Conservation (phyloP, 2,329 filamentous ascomycete species). For the Macrophomina pseudophaseolina region DNA sequence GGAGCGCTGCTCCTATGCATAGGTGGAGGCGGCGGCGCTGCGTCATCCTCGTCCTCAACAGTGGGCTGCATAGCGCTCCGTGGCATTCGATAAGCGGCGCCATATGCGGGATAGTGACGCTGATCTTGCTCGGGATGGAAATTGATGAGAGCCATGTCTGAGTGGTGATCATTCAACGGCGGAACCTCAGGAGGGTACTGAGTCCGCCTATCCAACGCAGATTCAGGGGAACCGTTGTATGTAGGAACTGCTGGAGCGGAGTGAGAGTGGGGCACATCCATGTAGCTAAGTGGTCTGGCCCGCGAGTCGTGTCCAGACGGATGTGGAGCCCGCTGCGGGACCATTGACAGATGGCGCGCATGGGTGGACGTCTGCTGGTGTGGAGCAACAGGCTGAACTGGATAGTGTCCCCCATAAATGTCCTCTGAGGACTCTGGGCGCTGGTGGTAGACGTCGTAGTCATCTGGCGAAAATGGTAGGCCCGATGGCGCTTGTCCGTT, state of each 20-base stretch:
- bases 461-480: slow-evolving; percentile 22
- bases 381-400: slow-evolving; percentile 19
- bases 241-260: slow-evolving; percentile 45
- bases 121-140: slow-evolving; percentile 21
- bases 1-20: slow-evolving; percentile 44
- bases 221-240: slow-evolving; percentile 25
- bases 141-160: not conserved
- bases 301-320: slow-evolving; percentile 39
- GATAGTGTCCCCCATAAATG: slow-evolving; percentile 9
- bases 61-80: slow-evolving; percentile 62
- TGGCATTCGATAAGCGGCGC: slow-evolving; percentile 49
- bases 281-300: slow-evolving; percentile 35
- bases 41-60: slow-evolving; percentile 68
- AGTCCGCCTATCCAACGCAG: not conserved
- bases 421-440: not conserved
- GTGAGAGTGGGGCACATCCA: slow-evolving; percentile 48
- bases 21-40: slow-evolving; percentile 47
- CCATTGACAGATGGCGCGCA: slow-evolving; percentile 22
- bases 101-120: slow-evolving; percentile 16
- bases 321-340: slow-evolving; percentile 31
- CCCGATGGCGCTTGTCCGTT: not conserved
- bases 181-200: slow-evolving; percentile 25
- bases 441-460: slow-evolving; percentile 25
- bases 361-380: slow-evolving; percentile 11
- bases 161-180: slow-evolving; percentile 5